Evolutionary conservation across 495 filamentous ascomycete genomes (phyloP).

Genomic region (Pyronema domesticum): DNA sequence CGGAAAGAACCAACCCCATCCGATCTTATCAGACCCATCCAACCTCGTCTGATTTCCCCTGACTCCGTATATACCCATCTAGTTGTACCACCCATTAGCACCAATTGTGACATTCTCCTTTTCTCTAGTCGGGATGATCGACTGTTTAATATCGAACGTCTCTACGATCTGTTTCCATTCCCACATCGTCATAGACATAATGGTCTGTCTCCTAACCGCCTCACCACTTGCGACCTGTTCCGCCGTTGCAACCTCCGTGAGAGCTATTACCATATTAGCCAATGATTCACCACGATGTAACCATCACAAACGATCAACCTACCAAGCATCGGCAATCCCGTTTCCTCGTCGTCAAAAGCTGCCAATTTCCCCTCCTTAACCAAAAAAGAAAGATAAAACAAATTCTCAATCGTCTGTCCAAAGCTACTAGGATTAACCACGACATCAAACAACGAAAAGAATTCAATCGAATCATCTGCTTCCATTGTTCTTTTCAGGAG

Average conservation of each 20-base stretch:
- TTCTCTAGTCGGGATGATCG: constrained; percentile 66
- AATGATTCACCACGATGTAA: background rate
- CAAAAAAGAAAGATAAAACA: constrained; percentile 92
- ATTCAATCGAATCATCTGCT: constrained; percentile 31
- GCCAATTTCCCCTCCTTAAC: constrained; percentile 65
- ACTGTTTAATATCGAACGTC: constrained; percentile 50
- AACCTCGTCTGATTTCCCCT: too few species aligned
- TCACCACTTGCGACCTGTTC: constrained; percentile 8
- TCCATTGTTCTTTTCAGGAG: constrained; percentile 12
- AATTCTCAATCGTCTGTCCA: constrained; percentile 88
- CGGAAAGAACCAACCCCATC: too few species aligned
- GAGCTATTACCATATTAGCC: constrained; percentile 1
- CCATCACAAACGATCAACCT: constrained; percentile 12
- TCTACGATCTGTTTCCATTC: constrained; percentile 58
- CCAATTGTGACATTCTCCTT: constrained; percentile 13
- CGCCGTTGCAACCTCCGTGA: constrained; percentile 10
- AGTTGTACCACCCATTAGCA: constrained; percentile 20
- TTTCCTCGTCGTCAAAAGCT: constrained; percentile 25
- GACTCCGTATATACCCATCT: background rate
- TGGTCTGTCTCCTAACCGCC: constrained; percentile 13
- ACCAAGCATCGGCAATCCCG: constrained; percentile 32
- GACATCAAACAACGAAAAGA: constrained; percentile 61
- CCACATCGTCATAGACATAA: constrained; percentile 22
- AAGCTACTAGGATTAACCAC: constrained; percentile 79
- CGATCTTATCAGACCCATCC: too few species aligned